These are phyloP conservation scores for Gnaphalium uliginosum DNA, from an alignment of 129 eudicot species.

Conservation along the genomic window DNA sequence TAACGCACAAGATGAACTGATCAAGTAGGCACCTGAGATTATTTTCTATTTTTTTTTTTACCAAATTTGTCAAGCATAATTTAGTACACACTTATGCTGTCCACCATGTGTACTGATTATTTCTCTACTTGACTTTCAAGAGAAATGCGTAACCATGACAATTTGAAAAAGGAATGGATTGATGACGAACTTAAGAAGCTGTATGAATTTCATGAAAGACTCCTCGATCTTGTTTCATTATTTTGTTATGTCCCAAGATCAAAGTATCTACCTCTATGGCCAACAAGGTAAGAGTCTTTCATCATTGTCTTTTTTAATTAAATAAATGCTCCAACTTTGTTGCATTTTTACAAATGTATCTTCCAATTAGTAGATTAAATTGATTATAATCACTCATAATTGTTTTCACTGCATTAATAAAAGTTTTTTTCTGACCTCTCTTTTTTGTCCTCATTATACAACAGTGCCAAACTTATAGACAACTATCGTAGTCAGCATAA, in stretches of 20 bases:
- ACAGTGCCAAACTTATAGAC: conserved; percentile 89
- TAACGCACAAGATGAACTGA: conserved; percentile 84
- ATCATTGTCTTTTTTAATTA: too few relatives aligned
- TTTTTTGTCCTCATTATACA: conserved; percentile 7
- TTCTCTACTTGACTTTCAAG: conserved; percentile 32
- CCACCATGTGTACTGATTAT: too few relatives aligned
- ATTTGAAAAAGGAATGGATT: conserved; percentile 90
- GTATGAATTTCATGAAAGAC: conserved; percentile 87
- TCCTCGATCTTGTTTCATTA: conserved; percentile 89
- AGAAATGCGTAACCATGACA: conserved; percentile 94
- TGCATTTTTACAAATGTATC: neutral
- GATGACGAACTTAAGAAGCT: conserved; percentile 98
- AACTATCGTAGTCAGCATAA: conserved; percentile 92
- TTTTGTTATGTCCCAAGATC: conserved; percentile 93
- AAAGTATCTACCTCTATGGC: conserved; percentile 94
- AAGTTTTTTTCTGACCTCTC: conserved; percentile 1
- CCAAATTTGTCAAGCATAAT: neutral
- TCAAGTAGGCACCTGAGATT: conserved; percentile 48
- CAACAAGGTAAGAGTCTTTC: conserved; percentile 62
- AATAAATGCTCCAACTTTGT: too few relatives aligned
- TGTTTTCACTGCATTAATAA: too few relatives aligned
- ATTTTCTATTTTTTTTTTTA: conserved; percentile 12
- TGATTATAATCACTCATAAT: too few relatives aligned
- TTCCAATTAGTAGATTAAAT: too few relatives aligned
- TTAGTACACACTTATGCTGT: too few relatives aligned